Evolutionary conservation across 495 filamentous ascomycete genomes (phyloP).

Genomic region (Xylaria sp.): DNA sequence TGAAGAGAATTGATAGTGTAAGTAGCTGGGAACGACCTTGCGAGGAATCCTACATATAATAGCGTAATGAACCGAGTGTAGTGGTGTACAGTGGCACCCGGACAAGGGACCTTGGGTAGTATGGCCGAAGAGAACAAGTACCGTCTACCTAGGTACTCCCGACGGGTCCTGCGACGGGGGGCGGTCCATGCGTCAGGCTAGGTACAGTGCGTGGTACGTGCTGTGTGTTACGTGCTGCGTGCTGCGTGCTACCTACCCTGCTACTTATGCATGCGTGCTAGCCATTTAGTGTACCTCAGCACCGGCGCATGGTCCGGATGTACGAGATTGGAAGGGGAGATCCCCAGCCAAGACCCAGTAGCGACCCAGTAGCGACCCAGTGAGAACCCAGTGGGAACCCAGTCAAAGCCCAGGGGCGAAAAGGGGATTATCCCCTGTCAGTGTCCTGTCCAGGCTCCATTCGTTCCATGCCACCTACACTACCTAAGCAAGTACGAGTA

Average conservation of each 20-base stretch:
- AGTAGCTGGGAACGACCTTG: conserved; percentile 19
- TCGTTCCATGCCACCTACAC: conserved; percentile 22
- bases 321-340: conserved; percentile 26
- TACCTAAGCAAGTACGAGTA: no score
- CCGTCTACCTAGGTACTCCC: conserved; percentile 25
- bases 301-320: conserved; percentile 20
- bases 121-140: conserved; percentile 22
- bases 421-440: conserved; percentile 2
- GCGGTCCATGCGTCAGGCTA: conserved; percentile 28
- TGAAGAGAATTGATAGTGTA: conserved; percentile 17
- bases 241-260: neutral
- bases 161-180: no score
- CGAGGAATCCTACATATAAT: conserved; percentile 30
- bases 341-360: conserved; percentile 11
- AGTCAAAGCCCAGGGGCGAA: conserved; percentile 18
- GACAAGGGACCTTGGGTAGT: conserved; percentile 6
- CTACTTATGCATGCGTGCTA: neutral
- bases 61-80: neutral
- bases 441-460: conserved; percentile 12
- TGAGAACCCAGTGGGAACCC: neutral
- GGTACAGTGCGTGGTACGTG: neutral
- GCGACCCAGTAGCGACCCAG: neutral
- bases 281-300: conserved; percentile 9
- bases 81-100: conserved; percentile 8
- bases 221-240: neutral